Percentiles rank a stretch among this genome's conserved stretches.
These are phyloP conservation scores for Capsella rubella DNA, from an alignment of 441 rosid species.

Conservation along the genomic window DNA sequence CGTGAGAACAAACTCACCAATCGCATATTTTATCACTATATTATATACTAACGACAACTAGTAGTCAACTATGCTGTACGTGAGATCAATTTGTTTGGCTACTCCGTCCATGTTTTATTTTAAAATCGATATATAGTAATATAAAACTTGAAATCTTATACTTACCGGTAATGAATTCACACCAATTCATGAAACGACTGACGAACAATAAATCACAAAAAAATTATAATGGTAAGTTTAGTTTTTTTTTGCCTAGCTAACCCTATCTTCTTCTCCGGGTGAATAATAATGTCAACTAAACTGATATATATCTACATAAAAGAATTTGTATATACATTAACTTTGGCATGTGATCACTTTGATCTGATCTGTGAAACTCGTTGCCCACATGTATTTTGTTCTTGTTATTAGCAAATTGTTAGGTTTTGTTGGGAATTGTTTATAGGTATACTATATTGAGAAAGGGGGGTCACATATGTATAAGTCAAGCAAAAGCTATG, in stretches of 20 bases:
- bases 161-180: background rate
- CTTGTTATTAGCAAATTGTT: background rate
- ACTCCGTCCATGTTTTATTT: background rate
- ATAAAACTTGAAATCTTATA: background rate
- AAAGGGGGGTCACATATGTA: constrained; percentile 22
- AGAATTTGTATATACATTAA: background rate
- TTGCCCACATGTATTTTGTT: constrained; percentile 33
- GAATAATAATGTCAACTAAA: constrained; percentile 6
- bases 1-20: background rate
- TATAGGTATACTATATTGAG: constrained; percentile 3
- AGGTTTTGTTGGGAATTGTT: background rate
- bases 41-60: background rate
- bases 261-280: background rate
- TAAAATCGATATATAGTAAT: background rate
- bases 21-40: no score
- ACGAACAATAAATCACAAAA: background rate
- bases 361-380: constrained; percentile 35
- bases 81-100: constrained; percentile 2
- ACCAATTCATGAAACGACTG: constrained; percentile 9
- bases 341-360: constrained; percentile 22
- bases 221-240: background rate
- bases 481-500: constrained; percentile 26
- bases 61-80: constrained; percentile 9
- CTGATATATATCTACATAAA: background rate
- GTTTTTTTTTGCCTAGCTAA: background rate